Conservation (phyloP, 1,139 yeast genomes). For the Candida pseudocylindracea region DNA sequence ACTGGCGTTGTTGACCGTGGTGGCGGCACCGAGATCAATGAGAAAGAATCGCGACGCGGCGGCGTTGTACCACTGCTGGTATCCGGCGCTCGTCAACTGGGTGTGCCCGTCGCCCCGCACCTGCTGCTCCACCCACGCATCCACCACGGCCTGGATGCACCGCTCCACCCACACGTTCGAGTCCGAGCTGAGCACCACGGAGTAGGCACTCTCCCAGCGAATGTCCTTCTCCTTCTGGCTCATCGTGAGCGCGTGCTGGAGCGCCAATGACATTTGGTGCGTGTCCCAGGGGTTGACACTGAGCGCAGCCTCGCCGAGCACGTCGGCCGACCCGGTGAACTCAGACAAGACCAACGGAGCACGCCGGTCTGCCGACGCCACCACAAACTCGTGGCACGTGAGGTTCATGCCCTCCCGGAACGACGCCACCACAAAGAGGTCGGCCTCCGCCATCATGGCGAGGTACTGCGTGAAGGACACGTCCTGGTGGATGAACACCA, state of each 20-base stretch:
- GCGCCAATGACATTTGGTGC: conserved; percentile 36
- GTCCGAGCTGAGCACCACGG: conserved; percentile 40
- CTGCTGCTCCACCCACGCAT: conserved; percentile 40
- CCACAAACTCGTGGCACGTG: conserved; percentile 85
- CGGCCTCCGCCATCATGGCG: conserved; percentile 74
- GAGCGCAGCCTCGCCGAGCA: conserved; percentile 44
- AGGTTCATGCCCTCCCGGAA: conserved; percentile 93
- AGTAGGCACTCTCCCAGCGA: conserved; percentile 41
- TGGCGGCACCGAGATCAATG: conserved; percentile 26
- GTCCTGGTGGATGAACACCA: conserved; percentile 71
- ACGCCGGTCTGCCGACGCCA: conserved; percentile 46
- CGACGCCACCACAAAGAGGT: conserved; percentile 67
- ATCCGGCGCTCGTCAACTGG: conserved; percentile 9
- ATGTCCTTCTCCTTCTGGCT: conserved; percentile 24
- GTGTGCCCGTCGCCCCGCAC: conserved; percentile 9
- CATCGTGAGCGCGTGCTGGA: conserved; percentile 46
- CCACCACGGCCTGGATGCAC: conserved; percentile 30
- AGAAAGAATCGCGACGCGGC: conserved; percentile 26
- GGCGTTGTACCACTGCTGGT: conserved; percentile 14
- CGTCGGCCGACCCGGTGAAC: conserved; percentile 82
- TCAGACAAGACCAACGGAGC: conserved; percentile 80
- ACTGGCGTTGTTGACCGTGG: conserved; percentile 6
- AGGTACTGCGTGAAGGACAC: conserved; percentile 75
- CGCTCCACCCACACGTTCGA: conserved; percentile 53
- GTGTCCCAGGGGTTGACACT: conserved; percentile 86